Conservation (phyloP, 1,284 basidiomycete species). For the Leucoagaricus sp. region DNA sequence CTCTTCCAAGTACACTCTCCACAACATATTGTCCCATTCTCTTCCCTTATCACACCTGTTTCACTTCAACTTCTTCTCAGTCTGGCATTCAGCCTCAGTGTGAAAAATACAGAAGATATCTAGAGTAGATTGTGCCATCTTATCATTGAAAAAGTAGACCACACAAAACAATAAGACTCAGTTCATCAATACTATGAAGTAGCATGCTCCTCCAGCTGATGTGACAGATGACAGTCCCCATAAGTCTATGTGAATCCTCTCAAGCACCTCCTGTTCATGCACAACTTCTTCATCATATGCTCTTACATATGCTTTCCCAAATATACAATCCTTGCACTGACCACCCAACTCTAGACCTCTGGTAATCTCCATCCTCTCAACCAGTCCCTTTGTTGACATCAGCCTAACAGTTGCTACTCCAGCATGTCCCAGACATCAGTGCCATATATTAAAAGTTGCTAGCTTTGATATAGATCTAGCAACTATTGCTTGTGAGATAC, state of each 20-base stretch:
- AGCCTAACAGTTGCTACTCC: constrained; percentile 13
- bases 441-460: constrained; percentile 22
- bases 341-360: not conserved
- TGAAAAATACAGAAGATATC: constrained; percentile 19
- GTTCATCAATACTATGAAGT: constrained; percentile 19
- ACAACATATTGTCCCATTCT: no score
- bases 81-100: constrained; percentile 19
- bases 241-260: constrained; percentile 23
- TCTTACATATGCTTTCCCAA: constrained; percentile 18
- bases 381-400: constrained; percentile 15
- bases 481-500: not conserved
- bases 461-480: constrained; percentile 15
- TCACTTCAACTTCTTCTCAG: no score
- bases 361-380: constrained; percentile 22
- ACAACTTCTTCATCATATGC: constrained; percentile 21
- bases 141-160: constrained; percentile 5
- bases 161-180: not conserved
- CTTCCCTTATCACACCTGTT: no score
- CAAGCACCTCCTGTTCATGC: constrained; percentile 16
- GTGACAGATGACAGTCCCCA: constrained; percentile 21
- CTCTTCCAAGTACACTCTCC: no score
- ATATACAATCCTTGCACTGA: constrained; percentile 24
- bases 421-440: constrained; percentile 22
- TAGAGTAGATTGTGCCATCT: constrained; percentile 8
- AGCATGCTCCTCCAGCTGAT: constrained; percentile 19